Percentiles rank a stretch among this genome's conserved stretches.
phyloP scores from a whole-genome alignment of 805 yeast genomes.

The Grigorovia jiainica region DNA sequence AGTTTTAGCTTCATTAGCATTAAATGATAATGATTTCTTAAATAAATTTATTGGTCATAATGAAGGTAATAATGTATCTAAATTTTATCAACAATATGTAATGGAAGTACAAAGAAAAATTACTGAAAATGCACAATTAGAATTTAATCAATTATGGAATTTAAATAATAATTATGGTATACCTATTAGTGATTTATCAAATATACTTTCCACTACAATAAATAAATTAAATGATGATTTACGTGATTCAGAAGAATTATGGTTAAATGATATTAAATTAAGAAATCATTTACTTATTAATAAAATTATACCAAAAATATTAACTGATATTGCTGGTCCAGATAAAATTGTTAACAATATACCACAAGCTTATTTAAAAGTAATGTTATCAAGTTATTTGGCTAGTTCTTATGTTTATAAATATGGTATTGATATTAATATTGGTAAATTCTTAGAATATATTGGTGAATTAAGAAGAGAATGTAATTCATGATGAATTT shows the following conservation, averaged over 20 bases:
- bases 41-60: conserved; percentile 49
- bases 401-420: conserved; percentile 80
- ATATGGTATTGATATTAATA: conserved; percentile 68
- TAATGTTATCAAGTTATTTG: conserved; percentile 77
- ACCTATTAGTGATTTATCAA: conserved; percentile 63
- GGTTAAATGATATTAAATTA: conserved; percentile 71
- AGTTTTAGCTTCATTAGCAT: conserved; percentile 87
- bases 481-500: conserved; percentile 9
- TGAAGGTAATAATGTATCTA: conserved; percentile 1
- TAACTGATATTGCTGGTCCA: conserved; percentile 56
- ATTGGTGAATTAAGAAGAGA: conserved; percentile 47
- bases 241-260: conserved; percentile 67
- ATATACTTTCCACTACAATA: conserved; percentile 71
- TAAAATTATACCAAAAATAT: conserved; percentile 69
- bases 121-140: conserved; percentile 68
- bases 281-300: conserved; percentile 60
- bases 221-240: conserved; percentile 81
- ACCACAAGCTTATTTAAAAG: conserved; percentile 80
- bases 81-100: conserved; percentile 75
- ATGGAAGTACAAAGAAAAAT: conserved; percentile 70
- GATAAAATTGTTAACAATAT: conserved; percentile 63
- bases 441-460: conserved; percentile 64
- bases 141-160: conserved; percentile 81
- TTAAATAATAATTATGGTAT: conserved; percentile 55
- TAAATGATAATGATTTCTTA: conserved; percentile 76